Evolutionary conservation across 2,329 filamentous ascomycete species (phyloP).

Genomic region (Fusarium transvaalense): DNA sequence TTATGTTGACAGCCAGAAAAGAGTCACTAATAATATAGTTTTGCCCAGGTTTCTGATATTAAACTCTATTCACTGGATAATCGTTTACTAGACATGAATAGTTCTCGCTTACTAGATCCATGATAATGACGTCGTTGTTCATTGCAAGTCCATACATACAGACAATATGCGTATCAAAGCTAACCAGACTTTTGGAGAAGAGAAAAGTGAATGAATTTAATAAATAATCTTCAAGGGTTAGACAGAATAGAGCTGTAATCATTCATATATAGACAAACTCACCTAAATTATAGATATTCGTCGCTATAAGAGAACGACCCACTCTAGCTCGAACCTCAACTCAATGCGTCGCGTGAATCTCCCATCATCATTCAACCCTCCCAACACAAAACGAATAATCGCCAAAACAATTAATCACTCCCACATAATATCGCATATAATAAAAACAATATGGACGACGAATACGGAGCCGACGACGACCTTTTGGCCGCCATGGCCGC

Average conservation of each 20-base stretch:
- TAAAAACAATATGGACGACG: constrained; percentile 60
- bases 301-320: constrained; percentile 22
- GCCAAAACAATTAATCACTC: background rate
- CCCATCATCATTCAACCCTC: constrained; percentile 6
- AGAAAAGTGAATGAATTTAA: background rate
- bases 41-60: background rate
- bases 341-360: constrained; percentile 32
- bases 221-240: too few relatives aligned
- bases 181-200: background rate
- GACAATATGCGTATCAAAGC: background rate
- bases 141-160: background rate
- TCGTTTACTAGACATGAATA: background rate
- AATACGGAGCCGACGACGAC: constrained; percentile 69
- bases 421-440: background rate
- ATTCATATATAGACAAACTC: background rate
- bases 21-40: background rate
- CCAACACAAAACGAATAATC: background rate
- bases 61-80: background rate
- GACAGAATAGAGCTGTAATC: background rate
- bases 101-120: background rate
- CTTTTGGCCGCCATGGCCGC: constrained; percentile 68
- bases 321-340: constrained; percentile 20
- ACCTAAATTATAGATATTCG: background rate
- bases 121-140: constrained; percentile 16
- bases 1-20: background rate